Conservation (phyloP, 305 asterid species). For the Fraxinus nigra region DNA sequence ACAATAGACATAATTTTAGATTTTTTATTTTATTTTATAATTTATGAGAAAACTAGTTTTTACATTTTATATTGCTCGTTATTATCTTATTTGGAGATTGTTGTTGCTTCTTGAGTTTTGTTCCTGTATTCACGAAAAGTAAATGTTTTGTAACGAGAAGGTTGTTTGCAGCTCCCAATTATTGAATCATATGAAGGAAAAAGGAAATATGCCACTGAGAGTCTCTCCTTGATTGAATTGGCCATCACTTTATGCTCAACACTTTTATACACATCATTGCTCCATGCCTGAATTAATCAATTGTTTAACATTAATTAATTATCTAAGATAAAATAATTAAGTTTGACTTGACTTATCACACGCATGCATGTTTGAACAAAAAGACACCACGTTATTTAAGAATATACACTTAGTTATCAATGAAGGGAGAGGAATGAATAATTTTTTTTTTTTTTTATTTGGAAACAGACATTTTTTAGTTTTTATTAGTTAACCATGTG, state of each 20-base stretch:
- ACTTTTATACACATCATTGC: slow-evolving; percentile 56
- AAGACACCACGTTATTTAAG: background rate
- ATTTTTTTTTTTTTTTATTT: too few relatives aligned
- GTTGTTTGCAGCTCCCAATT: slow-evolving; percentile 47
- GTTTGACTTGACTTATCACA: background rate
- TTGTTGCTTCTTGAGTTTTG: slow-evolving; percentile 42
- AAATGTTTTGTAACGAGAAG: slow-evolving; percentile 43
- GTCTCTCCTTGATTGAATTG: slow-evolving; percentile 45
- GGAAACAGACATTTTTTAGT: too few relatives aligned
- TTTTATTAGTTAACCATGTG: too few relatives aligned
- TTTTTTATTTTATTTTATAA: too few relatives aligned
- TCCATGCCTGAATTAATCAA: slow-evolving; percentile 52
- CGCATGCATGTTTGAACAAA: background rate
- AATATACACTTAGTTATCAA: too few relatives aligned
- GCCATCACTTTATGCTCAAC: slow-evolving; percentile 58
- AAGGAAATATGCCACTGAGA: slow-evolving; percentile 57
- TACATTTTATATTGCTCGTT: too few relatives aligned
- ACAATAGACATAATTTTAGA: too few relatives aligned
- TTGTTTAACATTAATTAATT: background rate
- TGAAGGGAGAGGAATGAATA: too few relatives aligned
- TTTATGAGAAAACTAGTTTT: too few relatives aligned
- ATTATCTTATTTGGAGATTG: too few relatives aligned
- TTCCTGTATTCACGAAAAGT: slow-evolving; percentile 58
- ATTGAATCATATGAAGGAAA: slow-evolving; percentile 50
- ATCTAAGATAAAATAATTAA: background rate